Percentiles rank a stretch among this genome's conserved stretches.
phyloP scores from a whole-genome alignment of 306 rosid genomes.

The Dicorynia guianensis region DNA sequence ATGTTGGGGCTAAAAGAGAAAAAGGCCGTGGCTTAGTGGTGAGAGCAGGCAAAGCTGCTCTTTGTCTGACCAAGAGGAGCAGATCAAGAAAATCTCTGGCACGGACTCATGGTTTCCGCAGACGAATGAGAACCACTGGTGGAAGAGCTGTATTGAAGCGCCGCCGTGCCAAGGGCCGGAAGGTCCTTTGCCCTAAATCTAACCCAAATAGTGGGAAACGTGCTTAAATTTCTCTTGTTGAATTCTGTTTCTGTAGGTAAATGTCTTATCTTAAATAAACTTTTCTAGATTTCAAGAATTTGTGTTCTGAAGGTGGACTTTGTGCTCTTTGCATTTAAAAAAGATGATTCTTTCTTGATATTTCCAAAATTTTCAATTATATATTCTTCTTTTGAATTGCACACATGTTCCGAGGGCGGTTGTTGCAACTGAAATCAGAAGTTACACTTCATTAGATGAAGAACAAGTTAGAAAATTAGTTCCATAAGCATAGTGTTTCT shows the following conservation, averaged over 20 bases:
- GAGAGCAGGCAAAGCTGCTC: constrained; percentile 82
- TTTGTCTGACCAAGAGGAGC: constrained; percentile 87
- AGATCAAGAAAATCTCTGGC: constrained; percentile 90
- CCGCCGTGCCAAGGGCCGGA: constrained; percentile 92
- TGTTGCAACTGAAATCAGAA: constrained; percentile 8
- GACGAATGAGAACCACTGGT: constrained; percentile 81
- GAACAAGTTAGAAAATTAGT: background rate
- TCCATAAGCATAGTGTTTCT: background rate
- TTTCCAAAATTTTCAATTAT: constrained; percentile 20
- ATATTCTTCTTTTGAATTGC: constrained; percentile 32
- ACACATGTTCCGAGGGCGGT: background rate
- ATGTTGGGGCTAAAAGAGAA: constrained; percentile 54
- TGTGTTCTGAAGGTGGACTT: constrained; percentile 1
- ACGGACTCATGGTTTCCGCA: constrained; percentile 88
- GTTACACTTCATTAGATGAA: constrained; percentile 15
- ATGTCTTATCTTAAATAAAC: constrained; percentile 22
- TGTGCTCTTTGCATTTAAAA: constrained; percentile 34
- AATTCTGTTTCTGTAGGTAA: constrained; percentile 33
- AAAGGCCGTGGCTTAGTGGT: constrained; percentile 69
- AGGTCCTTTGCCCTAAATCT: constrained; percentile 85
- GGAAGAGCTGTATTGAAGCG: constrained; percentile 86
- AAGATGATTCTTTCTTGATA: background rate
- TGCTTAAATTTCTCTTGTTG: constrained; percentile 32
- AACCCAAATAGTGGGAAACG: constrained; percentile 78
- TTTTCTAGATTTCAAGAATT: constrained; percentile 31